These are phyloP conservation scores for Parastagonospora avenae DNA, from an alignment of 2,329 filamentous ascomycete genomes.

Conservation along the genomic window DNA sequence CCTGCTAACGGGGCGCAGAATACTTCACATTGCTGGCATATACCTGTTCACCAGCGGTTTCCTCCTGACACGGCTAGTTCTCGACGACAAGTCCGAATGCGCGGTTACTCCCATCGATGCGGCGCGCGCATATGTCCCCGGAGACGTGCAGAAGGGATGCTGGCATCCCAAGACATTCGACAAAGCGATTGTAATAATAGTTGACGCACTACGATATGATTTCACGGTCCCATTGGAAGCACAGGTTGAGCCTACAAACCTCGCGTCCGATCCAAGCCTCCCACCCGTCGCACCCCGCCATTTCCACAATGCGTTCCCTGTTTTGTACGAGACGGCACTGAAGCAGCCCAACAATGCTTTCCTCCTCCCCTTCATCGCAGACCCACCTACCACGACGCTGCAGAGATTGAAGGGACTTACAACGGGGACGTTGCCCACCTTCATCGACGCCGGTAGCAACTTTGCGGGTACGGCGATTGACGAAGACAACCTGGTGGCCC, in stretches of 20 bases:
- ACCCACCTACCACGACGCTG: constrained; percentile 91
- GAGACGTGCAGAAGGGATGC: constrained; percentile 69
- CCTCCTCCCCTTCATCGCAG: constrained; percentile 91
- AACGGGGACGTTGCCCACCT: constrained; percentile 92
- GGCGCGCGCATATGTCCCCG: constrained; percentile 41
- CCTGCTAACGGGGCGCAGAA: constrained; percentile 45
- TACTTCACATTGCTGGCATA: constrained; percentile 79
- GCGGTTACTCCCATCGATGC: constrained; percentile 71
- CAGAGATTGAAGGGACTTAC: constrained; percentile 93
- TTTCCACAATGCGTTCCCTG: constrained; percentile 87
- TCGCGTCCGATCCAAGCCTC: constrained; percentile 17
- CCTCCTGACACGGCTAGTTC: constrained; percentile 81
- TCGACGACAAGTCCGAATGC: constrained; percentile 79
- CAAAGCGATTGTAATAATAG: constrained; percentile 85
- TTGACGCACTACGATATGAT: constrained; percentile 95
- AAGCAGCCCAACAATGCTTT: constrained; percentile 81
- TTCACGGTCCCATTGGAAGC: constrained; percentile 82
- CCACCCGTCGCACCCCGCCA: constrained; percentile 53
- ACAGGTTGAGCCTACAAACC: constrained; percentile 52
- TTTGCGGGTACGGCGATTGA: constrained; percentile 95
- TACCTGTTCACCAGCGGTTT: constrained; percentile 95
- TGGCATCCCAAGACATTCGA: constrained; percentile 96
- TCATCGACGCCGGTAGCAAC: constrained; percentile 91
- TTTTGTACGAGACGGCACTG: constrained; percentile 82
- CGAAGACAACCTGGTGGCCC: constrained; percentile 79